These are phyloP conservation scores for Pichia sp. DNA, from an alignment of 1,139 yeast genomes.

Conservation along the genomic window DNA sequence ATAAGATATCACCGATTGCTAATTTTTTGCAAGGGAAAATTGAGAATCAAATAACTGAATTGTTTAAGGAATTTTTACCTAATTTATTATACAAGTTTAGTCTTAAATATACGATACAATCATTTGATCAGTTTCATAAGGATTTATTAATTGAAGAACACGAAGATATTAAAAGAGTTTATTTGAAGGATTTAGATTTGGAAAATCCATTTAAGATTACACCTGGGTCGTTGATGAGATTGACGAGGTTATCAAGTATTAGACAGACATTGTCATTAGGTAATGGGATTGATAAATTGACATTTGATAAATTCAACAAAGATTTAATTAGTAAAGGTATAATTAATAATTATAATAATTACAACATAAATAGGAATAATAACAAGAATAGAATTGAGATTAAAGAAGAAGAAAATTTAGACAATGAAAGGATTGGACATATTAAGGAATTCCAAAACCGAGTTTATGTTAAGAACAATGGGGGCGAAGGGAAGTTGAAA, in stretches of 20 bases:
- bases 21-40: slow-evolving; percentile 75
- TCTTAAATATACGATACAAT: slow-evolving; percentile 57
- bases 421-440: slow-evolving; percentile 34
- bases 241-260: slow-evolving; percentile 65
- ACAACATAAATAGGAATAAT: slow-evolving; percentile 13
- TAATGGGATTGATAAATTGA: slow-evolving; percentile 20
- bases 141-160: slow-evolving; percentile 29
- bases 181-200: slow-evolving; percentile 47
- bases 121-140: slow-evolving; percentile 34
- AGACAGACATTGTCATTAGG: slow-evolving; percentile 72
- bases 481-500: slow-evolving; percentile 33
- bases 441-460: slow-evolving; percentile 45
- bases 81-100: slow-evolving; percentile 72
- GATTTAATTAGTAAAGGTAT: slow-evolving; percentile 30
- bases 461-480: slow-evolving; percentile 26
- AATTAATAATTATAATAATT: slow-evolving; percentile 24
- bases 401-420: slow-evolving; percentile 18
- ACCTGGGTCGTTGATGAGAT: slow-evolving; percentile 63
- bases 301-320: slow-evolving; percentile 29
- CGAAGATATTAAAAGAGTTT: slow-evolving; percentile 28
- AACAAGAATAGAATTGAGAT: slow-evolving; percentile 23
- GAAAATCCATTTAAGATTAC: slow-evolving; percentile 51
- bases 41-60: slow-evolving; percentile 70
- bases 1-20: slow-evolving; percentile 77
- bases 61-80: slow-evolving; percentile 81